Evolutionary conservation across 805 yeast species (phyloP).

Genomic region (Pichia californica): DNA sequence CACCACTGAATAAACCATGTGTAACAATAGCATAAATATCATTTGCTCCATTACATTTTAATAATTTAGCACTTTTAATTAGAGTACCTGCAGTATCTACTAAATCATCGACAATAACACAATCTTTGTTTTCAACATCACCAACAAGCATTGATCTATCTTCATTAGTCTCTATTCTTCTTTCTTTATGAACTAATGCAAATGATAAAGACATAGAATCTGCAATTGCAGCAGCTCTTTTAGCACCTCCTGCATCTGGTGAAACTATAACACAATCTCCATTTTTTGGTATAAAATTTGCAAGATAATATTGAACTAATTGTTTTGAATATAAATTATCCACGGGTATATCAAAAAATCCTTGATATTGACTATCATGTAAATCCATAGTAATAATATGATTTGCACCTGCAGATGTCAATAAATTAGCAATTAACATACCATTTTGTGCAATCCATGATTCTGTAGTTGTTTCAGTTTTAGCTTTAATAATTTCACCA

Average conservation of each 20-base stretch:
- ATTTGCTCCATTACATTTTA: conserved; percentile 89
- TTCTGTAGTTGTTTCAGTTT: conserved; percentile 40
- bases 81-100: conserved; percentile 92
- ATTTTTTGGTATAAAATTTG: conserved; percentile 69
- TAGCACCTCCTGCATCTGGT: conserved; percentile 99
- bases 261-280: conserved; percentile 86
- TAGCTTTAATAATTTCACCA: conserved; percentile 42
- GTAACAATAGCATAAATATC: conserved; percentile 84
- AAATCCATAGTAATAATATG: conserved; percentile 96
- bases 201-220: conserved; percentile 83
- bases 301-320: conserved; percentile 76
- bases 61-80: conserved; percentile 82
- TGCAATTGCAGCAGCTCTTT: conserved; percentile 90
- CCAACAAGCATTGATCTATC: conserved; percentile 91
- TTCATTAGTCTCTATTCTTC: conserved; percentile 36
- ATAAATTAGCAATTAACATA: conserved; percentile 77
- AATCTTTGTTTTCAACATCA: conserved; percentile 77
- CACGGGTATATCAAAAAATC: conserved; percentile 93
- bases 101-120: conserved; percentile 89
- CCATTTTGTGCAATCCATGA: conserved; percentile 97
- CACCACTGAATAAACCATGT: conserved; percentile 91
- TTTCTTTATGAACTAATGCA: conserved; percentile 93
- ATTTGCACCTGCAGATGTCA: conserved; percentile 92
- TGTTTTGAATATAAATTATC: conserved; percentile 91
- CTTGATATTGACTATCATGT: conserved; percentile 97